Percentiles rank a stretch among this genome's conserved stretches.
Conservation (phyloP, 768 basidiomycete species). For the Podaxis mareebaensis region DNA sequence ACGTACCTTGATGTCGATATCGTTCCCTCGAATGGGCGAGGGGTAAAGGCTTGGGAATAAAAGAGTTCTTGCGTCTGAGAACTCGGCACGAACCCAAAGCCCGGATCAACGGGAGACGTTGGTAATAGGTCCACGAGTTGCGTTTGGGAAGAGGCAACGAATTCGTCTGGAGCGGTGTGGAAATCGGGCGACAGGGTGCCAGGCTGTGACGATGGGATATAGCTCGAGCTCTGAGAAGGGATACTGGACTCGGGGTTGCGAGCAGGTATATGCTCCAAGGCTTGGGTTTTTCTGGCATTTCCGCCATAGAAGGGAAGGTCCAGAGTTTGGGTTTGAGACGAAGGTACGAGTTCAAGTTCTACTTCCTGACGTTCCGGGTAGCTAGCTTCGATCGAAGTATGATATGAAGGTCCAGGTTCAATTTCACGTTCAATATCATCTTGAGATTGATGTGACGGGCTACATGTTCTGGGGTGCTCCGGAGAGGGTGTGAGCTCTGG, state of each 20-base stretch:
- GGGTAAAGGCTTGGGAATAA: not conserved
- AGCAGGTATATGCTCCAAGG: not conserved
- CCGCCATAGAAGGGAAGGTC: conserved; percentile 13
- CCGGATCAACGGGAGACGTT: not conserved
- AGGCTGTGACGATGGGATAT: conserved; percentile 1
- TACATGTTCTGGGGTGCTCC: not conserved
- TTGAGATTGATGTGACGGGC: not conserved
- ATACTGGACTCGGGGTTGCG: not conserved
- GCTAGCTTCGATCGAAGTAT: not conserved
- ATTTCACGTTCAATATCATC: not conserved
- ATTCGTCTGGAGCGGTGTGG: not conserved
- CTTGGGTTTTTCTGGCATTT: not conserved
- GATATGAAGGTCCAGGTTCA: not conserved
- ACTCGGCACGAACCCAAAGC: conserved; percentile 39
- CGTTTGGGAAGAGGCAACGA: conserved; percentile 14
- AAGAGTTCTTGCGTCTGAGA: conserved; percentile 44
- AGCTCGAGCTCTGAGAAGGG: conserved; percentile 23
- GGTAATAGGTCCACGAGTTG: conserved; percentile 9
- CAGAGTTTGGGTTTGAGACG: conserved; percentile 35
- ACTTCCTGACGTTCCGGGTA: not conserved
- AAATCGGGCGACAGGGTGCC: not conserved
- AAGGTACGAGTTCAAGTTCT: conserved; percentile 26
- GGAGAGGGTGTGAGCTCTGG: conserved; percentile 14
- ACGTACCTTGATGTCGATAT: not conserved
- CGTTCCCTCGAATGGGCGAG: not conserved